Conservation (phyloP, 1,284 basidiomycete genomes). For the Cryptococcus sp. region DNA sequence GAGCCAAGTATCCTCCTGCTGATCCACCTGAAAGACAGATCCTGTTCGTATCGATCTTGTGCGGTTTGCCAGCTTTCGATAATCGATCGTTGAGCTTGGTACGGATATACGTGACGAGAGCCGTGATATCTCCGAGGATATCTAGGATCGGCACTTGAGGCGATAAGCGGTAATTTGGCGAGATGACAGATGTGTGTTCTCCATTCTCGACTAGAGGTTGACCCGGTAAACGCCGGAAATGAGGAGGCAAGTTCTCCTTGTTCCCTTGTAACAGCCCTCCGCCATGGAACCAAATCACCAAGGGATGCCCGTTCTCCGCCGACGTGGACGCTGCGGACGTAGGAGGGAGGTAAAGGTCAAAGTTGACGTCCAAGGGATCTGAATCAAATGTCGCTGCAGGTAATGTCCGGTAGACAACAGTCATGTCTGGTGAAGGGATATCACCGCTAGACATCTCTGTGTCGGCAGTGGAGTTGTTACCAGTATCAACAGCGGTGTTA, state of each 20-base stretch:
- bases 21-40: conserved; percentile 47
- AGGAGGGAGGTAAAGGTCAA: conserved; percentile 48
- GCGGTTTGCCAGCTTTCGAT: conserved; percentile 30
- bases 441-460: conserved; percentile 16
- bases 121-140: conserved; percentile 42
- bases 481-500: neutral
- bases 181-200: conserved; percentile 40
- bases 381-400: conserved; percentile 50
- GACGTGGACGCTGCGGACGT: conserved; percentile 3
- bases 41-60: conserved; percentile 35
- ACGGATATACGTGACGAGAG: conserved; percentile 33
- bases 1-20: conserved; percentile 48
- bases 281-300: conserved; percentile 51
- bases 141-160: conserved; percentile 50
- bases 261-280: conserved; percentile 50
- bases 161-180: conserved; percentile 48
- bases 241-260: conserved; percentile 52
- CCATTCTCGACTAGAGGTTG: conserved; percentile 13
- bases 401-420: conserved; percentile 35
- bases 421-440: conserved; percentile 36
- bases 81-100: conserved; percentile 39
- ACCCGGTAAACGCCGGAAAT: conserved; percentile 43
- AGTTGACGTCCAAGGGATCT: conserved; percentile 41
- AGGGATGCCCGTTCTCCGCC: conserved; percentile 25
- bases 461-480: conserved; percentile 9